Percentiles rank a stretch among this genome's conserved stretches.
These are phyloP conservation scores for Eucalyptus polybractea DNA, from an alignment of 345 rosid species.

Conservation along the genomic window DNA sequence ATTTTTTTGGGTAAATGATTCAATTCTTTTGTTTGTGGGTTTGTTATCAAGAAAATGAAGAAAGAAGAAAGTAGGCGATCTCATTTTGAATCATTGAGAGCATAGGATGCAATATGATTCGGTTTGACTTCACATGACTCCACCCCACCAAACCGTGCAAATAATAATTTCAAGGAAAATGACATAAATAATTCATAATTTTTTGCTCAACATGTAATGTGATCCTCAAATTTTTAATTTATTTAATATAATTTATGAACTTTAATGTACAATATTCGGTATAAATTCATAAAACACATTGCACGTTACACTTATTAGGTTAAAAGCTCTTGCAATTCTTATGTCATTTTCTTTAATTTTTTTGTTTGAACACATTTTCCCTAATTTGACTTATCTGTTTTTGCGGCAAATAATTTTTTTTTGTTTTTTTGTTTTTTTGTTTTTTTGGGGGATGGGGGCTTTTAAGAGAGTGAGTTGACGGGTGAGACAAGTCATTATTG, in stretches of 20 bases:
- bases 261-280: background rate
- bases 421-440: background rate
- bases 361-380: no score
- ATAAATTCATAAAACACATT: no score
- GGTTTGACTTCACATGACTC: background rate
- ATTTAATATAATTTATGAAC: fast-evolving
- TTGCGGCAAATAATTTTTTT: background rate
- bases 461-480: background rate
- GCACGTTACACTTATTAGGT: fast-evolving
- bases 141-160: background rate
- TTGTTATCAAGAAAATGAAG: background rate
- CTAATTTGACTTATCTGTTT: background rate
- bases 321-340: no score
- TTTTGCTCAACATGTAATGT: fast-evolving
- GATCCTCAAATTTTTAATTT: fast-evolving
- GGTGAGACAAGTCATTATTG: background rate
- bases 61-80: fast-evolving
- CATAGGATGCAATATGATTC: background rate
- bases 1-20: background rate
- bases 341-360: no score
- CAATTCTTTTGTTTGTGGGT: background rate
- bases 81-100: background rate
- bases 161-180: background rate
- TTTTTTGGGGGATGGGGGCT: background rate
- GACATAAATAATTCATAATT: fast-evolving